Evolutionary conservation across 352 stramenopile genomes (phyloP), one percentile per base, ranked within the genome.

Genomic region (Phytophthora vignae): DNA sequence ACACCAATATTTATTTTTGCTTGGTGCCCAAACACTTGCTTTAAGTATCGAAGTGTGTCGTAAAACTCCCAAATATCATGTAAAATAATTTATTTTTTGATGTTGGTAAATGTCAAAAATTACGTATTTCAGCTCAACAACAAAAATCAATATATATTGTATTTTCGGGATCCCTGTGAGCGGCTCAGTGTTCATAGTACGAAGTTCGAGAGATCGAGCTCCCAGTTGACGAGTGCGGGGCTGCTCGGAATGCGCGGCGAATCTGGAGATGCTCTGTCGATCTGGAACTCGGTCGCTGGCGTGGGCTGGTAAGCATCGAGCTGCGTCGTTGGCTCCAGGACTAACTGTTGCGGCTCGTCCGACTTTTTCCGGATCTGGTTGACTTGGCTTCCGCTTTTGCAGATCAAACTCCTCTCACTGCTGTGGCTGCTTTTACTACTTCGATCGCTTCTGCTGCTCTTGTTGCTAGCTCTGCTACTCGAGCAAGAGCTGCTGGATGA

Each of bases 201-300:
- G 48, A 92, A 91, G 55, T 90, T 90, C 27, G 85, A 92, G 36
- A 92, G 72, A 74, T 92, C 85, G 12, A 92, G 67, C 61, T 93
- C 82, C 85, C 85, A 93, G 9, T 77, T 58, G 42, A 72, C 58
- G 44, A 63, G 22, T 48, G 58, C 38, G 10, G 74, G 61, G 25
- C 56, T 79, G n/a, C n/a, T 64, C 49, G 40, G 42, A 44, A 66
- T 15, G 19, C 60, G 56, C 4, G 58, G 6, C 9, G 19, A 11
- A 12, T 55, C 33, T 29, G 31, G 2, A 22, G 44, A 27, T n/a
- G 27, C 19, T 7, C 52, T 38, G 3, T 66, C 48, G 19, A 38
- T 3, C 31, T 63, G 22, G 14, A 55, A 29, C 25, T 61, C 33
- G 10, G 22, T 40, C 15, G 29, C 9, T 15, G 15, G 27, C 25